A percentile compares a stretch with the other conserved stretches of the same genome.
Conservation (phyloP, 1,284 basidiomycete species). For the Cryptococcus jaspeensis region DNA sequence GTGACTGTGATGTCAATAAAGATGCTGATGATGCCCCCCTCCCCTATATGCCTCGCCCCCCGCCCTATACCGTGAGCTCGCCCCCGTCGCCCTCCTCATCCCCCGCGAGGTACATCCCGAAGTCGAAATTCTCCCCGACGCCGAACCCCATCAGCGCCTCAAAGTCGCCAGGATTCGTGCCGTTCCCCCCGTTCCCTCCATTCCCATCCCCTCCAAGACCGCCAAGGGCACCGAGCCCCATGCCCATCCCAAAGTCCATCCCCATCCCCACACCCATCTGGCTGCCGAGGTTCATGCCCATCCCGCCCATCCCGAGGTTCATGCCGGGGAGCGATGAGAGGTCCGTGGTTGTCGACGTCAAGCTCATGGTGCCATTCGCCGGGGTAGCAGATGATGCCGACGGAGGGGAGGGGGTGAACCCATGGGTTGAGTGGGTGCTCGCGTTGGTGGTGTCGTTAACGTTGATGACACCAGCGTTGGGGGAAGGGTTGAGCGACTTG, state of each 20-base stretch:
- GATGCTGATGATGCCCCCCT: too few species aligned
- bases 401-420: constrained; percentile 33
- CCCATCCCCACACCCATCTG: neutral
- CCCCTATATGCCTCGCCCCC: neutral
- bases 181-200: neutral
- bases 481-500: constrained; percentile 44
- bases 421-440: constrained; percentile 20
- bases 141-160: constrained; percentile 24
- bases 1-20: too few species aligned
- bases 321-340: neutral
- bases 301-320: neutral
- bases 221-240: constrained; percentile 12
- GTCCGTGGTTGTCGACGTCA: constrained; percentile 3
- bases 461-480: constrained; percentile 22
- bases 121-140: constrained; percentile 30
- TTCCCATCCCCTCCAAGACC: constrained; percentile 2
- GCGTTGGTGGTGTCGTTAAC: constrained; percentile 18
- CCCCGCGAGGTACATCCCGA: constrained; percentile 38
- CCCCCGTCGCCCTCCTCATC: constrained; percentile 36
- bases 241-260: constrained; percentile 15
- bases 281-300: neutral
- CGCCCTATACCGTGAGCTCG: constrained; percentile 20
- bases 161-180: constrained; percentile 16
- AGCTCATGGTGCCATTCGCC: constrained; percentile 8
- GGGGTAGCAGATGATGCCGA: constrained; percentile 26